Evolutionary conservation across 768 basidiomycete genomes (phyloP).

Genomic region (Suillus cothurnatus): DNA sequence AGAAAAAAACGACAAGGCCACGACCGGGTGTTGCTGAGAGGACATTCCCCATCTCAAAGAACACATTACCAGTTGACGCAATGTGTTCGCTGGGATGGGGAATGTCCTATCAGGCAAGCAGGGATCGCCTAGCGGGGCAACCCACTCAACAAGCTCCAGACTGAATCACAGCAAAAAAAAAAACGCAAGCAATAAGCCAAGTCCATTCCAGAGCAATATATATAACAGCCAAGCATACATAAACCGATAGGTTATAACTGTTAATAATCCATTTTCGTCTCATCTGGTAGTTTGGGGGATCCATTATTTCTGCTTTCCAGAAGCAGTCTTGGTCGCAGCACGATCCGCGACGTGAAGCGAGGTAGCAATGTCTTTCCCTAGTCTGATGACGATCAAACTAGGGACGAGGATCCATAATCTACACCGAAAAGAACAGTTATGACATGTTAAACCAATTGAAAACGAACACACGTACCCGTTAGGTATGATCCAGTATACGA

Average conservation of each 20-base stretch:
- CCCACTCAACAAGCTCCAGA: not conserved
- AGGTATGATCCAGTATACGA: constrained; percentile 72
- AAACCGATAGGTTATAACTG: not conserved
- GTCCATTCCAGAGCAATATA: not conserved
- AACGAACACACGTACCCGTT: constrained; percentile 60
- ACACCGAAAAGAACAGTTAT: not conserved
- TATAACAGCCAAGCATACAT: not conserved
- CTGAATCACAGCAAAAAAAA: not conserved
- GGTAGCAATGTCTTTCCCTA: constrained; percentile 63
- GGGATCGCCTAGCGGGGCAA: not conserved
- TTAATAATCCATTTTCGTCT: not conserved
- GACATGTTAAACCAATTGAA: not conserved
- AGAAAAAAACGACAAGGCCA: not conserved
- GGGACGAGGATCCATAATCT: constrained; percentile 85
- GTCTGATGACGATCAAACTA: constrained; percentile 52
- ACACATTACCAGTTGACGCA: too few relatives aligned
- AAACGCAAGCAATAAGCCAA: not conserved
- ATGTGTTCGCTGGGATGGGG: too few relatives aligned
- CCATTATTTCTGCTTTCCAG: constrained; percentile 33
- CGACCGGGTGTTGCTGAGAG: not conserved
- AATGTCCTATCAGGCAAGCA: too few relatives aligned
- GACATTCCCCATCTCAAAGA: not conserved
- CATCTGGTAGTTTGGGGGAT: not conserved
- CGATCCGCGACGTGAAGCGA: constrained; percentile 40
- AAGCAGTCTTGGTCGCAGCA: constrained; percentile 27